Conservation (phyloP, 176 grass and related monocot genomes). For the Triticum urartu region DNA sequence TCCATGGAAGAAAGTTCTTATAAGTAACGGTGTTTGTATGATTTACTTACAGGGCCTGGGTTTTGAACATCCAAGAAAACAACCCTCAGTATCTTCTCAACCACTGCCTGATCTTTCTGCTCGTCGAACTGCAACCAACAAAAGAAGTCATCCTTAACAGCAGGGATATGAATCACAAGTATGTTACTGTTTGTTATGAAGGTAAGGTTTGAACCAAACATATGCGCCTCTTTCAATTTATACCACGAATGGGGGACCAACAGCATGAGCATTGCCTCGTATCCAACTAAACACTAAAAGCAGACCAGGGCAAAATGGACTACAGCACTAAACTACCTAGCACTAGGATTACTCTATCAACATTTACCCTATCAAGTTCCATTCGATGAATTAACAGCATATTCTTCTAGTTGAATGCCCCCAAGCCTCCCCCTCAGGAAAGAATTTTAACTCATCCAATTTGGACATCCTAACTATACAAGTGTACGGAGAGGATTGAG, state of each 20-base stretch:
- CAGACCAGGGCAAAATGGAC: background rate
- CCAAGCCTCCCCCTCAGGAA: background rate
- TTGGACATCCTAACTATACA: slow-evolving; percentile 10
- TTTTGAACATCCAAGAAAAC: slow-evolving; percentile 75
- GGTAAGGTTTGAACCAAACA: background rate
- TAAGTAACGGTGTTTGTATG: background rate
- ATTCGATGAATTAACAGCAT: slow-evolving; percentile 13
- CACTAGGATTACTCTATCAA: slow-evolving; percentile 16
- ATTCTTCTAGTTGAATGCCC: background rate
- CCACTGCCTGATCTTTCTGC: slow-evolving; percentile 83
- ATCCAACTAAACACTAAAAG: slow-evolving; percentile 17
- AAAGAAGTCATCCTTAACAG: slow-evolving; percentile 19
- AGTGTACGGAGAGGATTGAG: background rate
- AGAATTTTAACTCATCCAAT: slow-evolving; percentile 12
- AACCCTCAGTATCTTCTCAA: slow-evolving; percentile 89
- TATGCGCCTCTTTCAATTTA: background rate
- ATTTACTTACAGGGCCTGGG: slow-evolving; percentile 66
- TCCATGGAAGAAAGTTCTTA: background rate
- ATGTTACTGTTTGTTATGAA: background rate
- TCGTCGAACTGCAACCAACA: slow-evolving; percentile 75
- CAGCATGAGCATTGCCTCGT: background rate
- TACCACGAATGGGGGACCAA: background rate
- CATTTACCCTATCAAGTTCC: background rate
- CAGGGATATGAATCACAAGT: background rate
- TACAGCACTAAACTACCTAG: background rate